Base-by-base conservation (phyloP, 2,329 filamentous ascomycete species). In the Hypoxylon sp. region DNA sequence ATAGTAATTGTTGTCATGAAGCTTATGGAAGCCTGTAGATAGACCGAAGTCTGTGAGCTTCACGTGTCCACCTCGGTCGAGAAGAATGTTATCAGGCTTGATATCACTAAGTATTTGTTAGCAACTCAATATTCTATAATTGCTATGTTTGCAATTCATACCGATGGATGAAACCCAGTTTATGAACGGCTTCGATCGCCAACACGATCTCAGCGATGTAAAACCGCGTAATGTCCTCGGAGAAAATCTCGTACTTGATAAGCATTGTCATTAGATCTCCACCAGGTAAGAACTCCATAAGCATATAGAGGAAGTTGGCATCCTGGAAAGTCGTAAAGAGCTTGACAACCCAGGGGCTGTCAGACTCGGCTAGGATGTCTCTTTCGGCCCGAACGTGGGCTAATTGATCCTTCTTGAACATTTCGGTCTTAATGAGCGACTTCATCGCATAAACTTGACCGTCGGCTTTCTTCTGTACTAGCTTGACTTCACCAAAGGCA, bases 221-320 rank as follows among this genome's bases (percentile, higher is more conserved):
- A 82, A 99, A 99, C 17, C 96, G 90, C 30, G 96, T 99, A 73
- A 99, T 98, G 74, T 99, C 96, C 80, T 98, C 95, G 0, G 94
- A 97, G 80, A 99, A 99, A 79, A 99, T 98, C 80, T 99, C 96
- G 78, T 99, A 99, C 86, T 98, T 99, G 84, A 99, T 99, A 74
- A 99, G 86, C 96, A 99, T 99, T 2, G 96, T 99, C 96, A 99
- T 99, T 79, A 99, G 82, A 83, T 99, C 96, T 80, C 96, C 96
- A 80, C 96, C 96, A 6, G 96, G 96, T 80, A 99, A 87, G 82
- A 98, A 99, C 82, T 99, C 96, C 96, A 99, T 99, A 68, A 99
- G 86, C 91, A 99, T 96, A 84, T 99, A 99, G 36, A 99, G 85
- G 83, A 98, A 99, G 72, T 96, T 95, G 49, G 88, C 87, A 79